Conservation (phyloP, 345 rosid genomes). For the Erysimum cheiranthoides region DNA sequence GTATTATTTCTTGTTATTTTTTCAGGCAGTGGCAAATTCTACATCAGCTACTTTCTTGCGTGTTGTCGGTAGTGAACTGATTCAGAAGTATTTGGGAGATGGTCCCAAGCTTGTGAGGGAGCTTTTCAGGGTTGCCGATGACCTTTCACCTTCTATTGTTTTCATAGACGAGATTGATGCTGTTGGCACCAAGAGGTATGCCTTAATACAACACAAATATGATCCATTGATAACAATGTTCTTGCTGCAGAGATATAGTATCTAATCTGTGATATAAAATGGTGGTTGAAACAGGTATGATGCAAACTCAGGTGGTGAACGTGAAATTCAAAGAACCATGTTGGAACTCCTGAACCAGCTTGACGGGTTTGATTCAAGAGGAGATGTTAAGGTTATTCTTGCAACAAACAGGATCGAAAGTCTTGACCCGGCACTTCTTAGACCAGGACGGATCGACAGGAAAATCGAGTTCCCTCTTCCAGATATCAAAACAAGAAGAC, state of each 20-base stretch:
- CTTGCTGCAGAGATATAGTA: neutral
- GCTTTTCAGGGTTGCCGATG: conserved; percentile 96
- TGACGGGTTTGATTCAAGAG: conserved; percentile 97
- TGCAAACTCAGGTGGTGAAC: conserved; percentile 96
- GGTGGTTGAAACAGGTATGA: conserved; percentile 61
- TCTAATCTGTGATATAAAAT: neutral
- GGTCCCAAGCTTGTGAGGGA: conserved; percentile 96
- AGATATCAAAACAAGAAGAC: conserved; percentile 94
- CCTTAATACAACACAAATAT: neutral
- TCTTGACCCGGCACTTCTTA: conserved; percentile 95
- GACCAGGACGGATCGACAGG: conserved; percentile 94
- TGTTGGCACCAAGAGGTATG: conserved; percentile 91
- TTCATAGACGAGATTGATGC: conserved; percentile 99
- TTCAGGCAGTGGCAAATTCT: conserved; percentile 97
- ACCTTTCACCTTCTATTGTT: conserved; percentile 89
- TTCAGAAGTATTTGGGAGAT: conserved; percentile 96
- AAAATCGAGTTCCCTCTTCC: conserved; percentile 98
- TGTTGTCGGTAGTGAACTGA: conserved; percentile 94
- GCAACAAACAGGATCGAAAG: conserved; percentile 95
- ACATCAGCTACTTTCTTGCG: conserved; percentile 97
- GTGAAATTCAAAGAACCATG: conserved; percentile 98
- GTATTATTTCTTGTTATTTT: conserved; percentile 21
- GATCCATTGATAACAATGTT: neutral
- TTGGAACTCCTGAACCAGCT: conserved; percentile 90
- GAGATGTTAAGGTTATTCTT: conserved; percentile 94